Percentiles rank a stretch among this genome's conserved stretches.
phyloP scores from a whole-genome alignment of 208 protist genomes.

The Strigomonas galati region DNA sequence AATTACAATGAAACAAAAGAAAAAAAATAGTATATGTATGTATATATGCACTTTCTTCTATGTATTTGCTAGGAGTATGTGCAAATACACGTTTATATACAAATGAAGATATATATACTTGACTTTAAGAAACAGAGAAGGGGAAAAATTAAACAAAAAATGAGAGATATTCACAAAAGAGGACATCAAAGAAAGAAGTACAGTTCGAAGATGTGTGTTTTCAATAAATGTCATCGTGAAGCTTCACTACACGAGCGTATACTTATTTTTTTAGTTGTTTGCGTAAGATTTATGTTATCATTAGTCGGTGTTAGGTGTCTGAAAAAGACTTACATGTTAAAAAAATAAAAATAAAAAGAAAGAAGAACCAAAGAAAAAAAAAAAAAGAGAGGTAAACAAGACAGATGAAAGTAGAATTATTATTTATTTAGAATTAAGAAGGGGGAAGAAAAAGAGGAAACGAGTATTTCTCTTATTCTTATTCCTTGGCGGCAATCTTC shows the following conservation, averaged over 20 bases:
- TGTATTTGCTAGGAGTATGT: too few relatives aligned
- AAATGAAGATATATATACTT: neutral
- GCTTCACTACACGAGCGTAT: too few relatives aligned
- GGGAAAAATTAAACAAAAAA: neutral
- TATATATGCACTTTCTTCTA: too few relatives aligned
- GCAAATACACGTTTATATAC: too few relatives aligned
- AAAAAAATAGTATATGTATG: neutral
- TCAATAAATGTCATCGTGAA: too few relatives aligned
- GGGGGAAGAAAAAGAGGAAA: too few relatives aligned
- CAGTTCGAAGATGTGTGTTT: too few relatives aligned
- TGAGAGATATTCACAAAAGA: neutral
- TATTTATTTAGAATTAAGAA: too few relatives aligned
- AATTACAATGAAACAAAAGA: slow-evolving; percentile 10
- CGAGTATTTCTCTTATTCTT: neutral
- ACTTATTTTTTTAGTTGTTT: too few relatives aligned
- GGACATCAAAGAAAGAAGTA: slow-evolving; percentile 2
- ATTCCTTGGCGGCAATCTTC: slow-evolving; percentile 39
- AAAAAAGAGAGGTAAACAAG: neutral
- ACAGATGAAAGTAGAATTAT: too few relatives aligned
- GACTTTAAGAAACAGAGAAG: neutral
- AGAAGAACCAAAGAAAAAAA: slow-evolving; percentile 4
- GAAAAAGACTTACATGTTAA: neutral
- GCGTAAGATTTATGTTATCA: neutral
- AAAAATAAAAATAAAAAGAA: neutral
- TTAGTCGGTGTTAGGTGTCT: slow-evolving; percentile 12